These are phyloP conservation scores for Stagonosporopsis tanaceti DNA, from an alignment of 2,329 filamentous ascomycete species.

Conservation along the genomic window DNA sequence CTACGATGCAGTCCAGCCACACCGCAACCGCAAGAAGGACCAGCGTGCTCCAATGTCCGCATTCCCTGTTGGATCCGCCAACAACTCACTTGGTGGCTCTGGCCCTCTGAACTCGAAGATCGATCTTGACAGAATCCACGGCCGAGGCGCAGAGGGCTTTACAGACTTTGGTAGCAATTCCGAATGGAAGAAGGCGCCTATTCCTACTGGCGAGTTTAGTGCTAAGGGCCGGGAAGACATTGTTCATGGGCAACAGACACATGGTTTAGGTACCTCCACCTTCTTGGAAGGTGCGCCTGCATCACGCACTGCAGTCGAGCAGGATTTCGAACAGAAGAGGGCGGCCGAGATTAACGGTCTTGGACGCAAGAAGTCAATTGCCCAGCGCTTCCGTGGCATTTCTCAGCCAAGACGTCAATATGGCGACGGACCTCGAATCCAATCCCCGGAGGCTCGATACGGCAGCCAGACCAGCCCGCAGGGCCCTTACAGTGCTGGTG, in stretches of 20 bases:
- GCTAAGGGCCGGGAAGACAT: constrained; percentile 64
- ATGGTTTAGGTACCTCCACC: constrained; percentile 90
- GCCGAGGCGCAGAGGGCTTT: constrained; percentile 84
- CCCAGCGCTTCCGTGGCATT: constrained; percentile 87
- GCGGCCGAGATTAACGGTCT: constrained; percentile 59
- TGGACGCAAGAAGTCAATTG: constrained; percentile 91
- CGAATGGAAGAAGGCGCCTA: constrained; percentile 50
- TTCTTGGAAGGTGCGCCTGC: constrained; percentile 95
- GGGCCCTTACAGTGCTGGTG: constrained; percentile 51
- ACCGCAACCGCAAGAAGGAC: constrained; percentile 86
- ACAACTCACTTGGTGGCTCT: constrained; percentile 88
- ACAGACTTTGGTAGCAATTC: constrained; percentile 69
- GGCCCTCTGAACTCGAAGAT: constrained; percentile 83
- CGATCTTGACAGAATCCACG: constrained; percentile 89
- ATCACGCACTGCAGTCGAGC: constrained; percentile 77
- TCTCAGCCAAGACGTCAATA: constrained; percentile 73
- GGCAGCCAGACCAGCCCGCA: constrained; percentile 37
- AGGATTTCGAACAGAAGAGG: constrained; percentile 70
- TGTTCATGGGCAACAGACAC: constrained; percentile 82
- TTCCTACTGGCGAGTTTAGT: constrained; percentile 39
- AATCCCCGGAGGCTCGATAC: constrained; percentile 64
- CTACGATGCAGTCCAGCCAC: constrained; percentile 94
- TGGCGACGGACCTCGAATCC: constrained; percentile 50
- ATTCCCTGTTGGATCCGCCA: constrained; percentile 89
- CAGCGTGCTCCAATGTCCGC: constrained; percentile 93